A percentile compares a stretch with the other conserved stretches of the same genome.
phyloP scores from a whole-genome alignment of 2,329 filamentous ascomycete genomes.

The Fusarium circinatum region DNA sequence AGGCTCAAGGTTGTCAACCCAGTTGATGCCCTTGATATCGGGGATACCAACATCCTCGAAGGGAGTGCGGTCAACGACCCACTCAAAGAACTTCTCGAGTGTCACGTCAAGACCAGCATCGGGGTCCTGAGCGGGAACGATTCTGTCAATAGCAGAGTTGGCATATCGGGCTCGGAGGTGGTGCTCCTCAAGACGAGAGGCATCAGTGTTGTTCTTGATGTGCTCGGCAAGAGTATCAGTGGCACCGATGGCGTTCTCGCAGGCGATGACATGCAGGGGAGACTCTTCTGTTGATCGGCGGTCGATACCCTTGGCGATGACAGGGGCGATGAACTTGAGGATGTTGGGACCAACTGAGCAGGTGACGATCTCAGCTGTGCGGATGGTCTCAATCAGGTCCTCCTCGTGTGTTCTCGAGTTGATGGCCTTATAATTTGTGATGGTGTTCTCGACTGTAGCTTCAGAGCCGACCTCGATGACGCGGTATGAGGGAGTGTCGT shows the following conservation, averaged over 20 bases:
- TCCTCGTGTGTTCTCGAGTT: conserved; percentile 89
- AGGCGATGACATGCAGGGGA: conserved; percentile 92
- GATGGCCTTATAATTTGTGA: conserved; percentile 96
- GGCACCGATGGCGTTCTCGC: conserved; percentile 96
- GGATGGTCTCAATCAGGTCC: conserved; percentile 85
- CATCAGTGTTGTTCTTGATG: conserved; percentile 81
- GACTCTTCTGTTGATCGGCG: conserved; percentile 70
- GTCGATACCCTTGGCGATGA: conserved; percentile 94
- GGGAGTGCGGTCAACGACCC: conserved; percentile 91
- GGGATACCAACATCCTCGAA: conserved; percentile 76
- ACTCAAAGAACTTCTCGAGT: conserved; percentile 99
- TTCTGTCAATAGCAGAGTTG: conserved; percentile 98
- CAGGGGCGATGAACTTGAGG: conserved; percentile 94
- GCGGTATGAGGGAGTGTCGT: conserved; percentile 80
- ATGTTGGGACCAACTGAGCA: conserved; percentile 97
- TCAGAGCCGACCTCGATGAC: conserved; percentile 93
- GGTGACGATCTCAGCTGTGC: conserved; percentile 88
- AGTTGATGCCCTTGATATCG: conserved; percentile 87
- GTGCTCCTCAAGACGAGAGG: conserved; percentile 74
- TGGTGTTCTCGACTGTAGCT: conserved; percentile 81
- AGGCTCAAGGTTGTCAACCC: conserved; percentile 88
- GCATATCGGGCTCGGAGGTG: conserved; percentile 85
- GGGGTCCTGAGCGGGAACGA: conserved; percentile 89
- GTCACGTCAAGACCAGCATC: conserved; percentile 87
- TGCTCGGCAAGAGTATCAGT: conserved; percentile 86